A percentile compares a stretch with the other conserved stretches of the same genome.
Evolutionary conservation across 352 stramenopile genomes (phyloP).

Genomic region (Elongisporangium undulatum): DNA sequence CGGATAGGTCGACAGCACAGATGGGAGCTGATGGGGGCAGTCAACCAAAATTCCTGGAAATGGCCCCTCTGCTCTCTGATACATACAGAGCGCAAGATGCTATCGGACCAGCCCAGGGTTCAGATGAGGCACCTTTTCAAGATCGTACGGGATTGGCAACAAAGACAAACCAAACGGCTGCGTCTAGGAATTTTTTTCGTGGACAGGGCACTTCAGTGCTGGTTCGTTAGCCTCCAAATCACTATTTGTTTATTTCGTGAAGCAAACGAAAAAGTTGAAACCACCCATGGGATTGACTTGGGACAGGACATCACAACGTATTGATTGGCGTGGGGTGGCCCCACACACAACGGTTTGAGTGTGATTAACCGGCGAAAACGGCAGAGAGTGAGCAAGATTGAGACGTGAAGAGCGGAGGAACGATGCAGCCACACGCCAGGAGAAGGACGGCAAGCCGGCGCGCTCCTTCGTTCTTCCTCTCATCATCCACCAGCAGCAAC

Average conservation of each 20-base stretch:
- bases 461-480: background rate
- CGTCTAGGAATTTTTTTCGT: background rate
- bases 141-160: background rate
- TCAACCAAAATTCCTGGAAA: background rate
- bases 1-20: background rate
- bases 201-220: background rate
- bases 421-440: background rate
- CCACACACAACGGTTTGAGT: background rate
- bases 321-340: background rate
- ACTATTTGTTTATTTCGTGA: background rate
- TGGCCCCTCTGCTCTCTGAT: background rate
- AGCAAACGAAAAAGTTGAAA: background rate
- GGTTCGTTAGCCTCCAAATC: background rate
- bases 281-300: background rate
- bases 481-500: background rate
- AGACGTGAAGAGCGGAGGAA: background rate
- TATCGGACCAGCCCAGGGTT: background rate
- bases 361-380: background rate
- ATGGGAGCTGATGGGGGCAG: background rate
- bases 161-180: background rate
- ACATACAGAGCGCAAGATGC: background rate
- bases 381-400: background rate
- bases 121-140: background rate
- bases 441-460: background rate
- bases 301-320: background rate